Percentiles rank a stretch among this genome's conserved stretches.
phyloP scores from a whole-genome alignment of 148 eudicot species.

The Heliosperma pusillum region DNA sequence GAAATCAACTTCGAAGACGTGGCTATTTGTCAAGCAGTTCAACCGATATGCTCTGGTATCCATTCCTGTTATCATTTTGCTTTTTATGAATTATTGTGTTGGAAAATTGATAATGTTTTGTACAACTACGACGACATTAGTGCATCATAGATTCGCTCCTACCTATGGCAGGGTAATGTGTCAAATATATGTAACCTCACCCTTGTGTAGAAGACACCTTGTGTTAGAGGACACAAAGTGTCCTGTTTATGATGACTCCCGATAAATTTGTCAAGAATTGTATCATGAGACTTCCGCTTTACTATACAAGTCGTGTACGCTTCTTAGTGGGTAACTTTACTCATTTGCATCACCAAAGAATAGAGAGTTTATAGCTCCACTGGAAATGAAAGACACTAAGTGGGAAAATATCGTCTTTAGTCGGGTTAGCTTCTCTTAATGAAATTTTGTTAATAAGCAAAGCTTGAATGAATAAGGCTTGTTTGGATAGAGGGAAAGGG shows the following conservation, averaged over 20 bases:
- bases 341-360: neutral
- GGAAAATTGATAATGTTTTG: neutral
- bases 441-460: neutral
- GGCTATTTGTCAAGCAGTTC: conserved; percentile 62
- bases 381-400: neutral
- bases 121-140: neutral
- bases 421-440: neutral
- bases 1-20: conserved; percentile 81
- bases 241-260: neutral
- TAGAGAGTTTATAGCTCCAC: neutral
- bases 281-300: neutral
- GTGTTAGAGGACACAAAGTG: neutral
- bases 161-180: no score
- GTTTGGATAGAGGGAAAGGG: neutral
- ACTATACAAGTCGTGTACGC: neutral
- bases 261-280: neutral
- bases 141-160: no score
- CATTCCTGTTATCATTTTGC: conserved; percentile 54
- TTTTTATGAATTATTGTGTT: neutral
- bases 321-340: neutral
- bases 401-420: neutral
- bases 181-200: no score
- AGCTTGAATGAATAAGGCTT: neutral
- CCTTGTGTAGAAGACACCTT: no score
- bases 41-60: conserved; percentile 85